These are phyloP conservation scores for Paecilomyces fulvus DNA, from an alignment of 2,329 filamentous ascomycete species.

Conservation along the genomic window DNA sequence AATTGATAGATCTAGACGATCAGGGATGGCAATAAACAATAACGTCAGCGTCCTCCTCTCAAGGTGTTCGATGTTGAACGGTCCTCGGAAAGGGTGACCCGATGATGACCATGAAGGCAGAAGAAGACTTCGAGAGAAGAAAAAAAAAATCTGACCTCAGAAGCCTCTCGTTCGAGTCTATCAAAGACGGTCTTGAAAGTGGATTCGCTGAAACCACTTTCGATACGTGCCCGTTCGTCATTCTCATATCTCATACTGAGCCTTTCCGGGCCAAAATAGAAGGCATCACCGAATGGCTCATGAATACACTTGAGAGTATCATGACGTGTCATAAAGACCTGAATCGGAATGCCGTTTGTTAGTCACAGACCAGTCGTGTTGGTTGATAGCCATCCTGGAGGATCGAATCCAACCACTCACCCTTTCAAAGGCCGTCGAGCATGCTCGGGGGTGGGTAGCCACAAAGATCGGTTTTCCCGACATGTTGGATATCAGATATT, in stretches of 20 bases:
- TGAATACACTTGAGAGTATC: slow-evolving; percentile 77
- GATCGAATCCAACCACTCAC: slow-evolving; percentile 42
- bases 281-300: slow-evolving; percentile 94
- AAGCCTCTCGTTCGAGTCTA: slow-evolving; percentile 60
- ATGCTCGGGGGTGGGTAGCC: slow-evolving; percentile 87
- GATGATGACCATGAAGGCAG: not conserved
- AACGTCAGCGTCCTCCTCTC: not conserved
- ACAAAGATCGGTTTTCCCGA: slow-evolving; percentile 79
- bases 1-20: not conserved
- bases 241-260: slow-evolving; percentile 69
- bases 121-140: slow-evolving; percentile 10
- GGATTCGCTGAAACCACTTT: slow-evolving; percentile 37
- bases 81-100: not conserved
- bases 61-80: not conserved
- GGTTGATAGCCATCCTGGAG: not conserved
- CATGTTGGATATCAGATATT: slow-evolving; percentile 44
- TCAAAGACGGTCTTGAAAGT: slow-evolving; percentile 60
- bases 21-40: not conserved
- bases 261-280: slow-evolving; percentile 89
- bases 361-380: not conserved
- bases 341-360: not conserved
- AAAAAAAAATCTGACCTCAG: slow-evolving; percentile 55
- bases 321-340: slow-evolving; percentile 95
- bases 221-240: slow-evolving; percentile 46
- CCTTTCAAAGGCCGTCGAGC: slow-evolving; percentile 94